A percentile compares a stretch with the other conserved stretches of the same genome.
phyloP scores from a whole-genome alignment of 306 rosid species.

The Castanea sativa region DNA sequence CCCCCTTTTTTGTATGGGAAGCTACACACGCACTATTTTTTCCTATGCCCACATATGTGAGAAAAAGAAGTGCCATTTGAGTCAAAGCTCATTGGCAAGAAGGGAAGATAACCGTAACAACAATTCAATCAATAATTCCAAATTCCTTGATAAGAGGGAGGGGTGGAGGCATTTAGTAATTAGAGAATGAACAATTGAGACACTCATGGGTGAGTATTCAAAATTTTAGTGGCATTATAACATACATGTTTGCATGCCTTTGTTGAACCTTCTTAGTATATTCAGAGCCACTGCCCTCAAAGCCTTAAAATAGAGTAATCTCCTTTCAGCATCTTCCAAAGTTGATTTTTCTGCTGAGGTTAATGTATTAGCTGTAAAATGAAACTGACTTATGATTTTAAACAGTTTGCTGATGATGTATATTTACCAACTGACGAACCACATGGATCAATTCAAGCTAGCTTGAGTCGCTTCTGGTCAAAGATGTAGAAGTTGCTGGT shows the following conservation, averaged over 20 bases:
- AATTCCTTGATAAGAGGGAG: neutral
- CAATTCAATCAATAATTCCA: neutral
- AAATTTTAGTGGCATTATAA: neutral
- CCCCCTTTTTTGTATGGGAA: too few species aligned
- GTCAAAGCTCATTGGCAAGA: too few species aligned
- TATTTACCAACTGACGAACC: conserved; percentile 94
- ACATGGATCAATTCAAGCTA: conserved; percentile 90
- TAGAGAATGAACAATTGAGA: neutral
- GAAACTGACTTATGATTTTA: neutral
- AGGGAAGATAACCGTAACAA: too few species aligned
- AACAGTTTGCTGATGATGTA: conserved; percentile 90
- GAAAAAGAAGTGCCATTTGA: too few species aligned
- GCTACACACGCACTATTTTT: too few species aligned
- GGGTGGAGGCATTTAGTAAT: neutral
- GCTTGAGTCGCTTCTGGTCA: conserved; percentile 67
- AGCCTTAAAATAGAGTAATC: neutral
- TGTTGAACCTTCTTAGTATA: neutral
- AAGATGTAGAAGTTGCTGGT: conserved; percentile 46
- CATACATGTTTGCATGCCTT: neutral
- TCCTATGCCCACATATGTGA: too few species aligned
- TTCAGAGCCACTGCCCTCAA: neutral
- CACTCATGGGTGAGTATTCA: neutral
- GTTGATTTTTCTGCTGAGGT: neutral
- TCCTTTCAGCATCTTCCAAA: neutral
- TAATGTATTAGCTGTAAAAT: conserved; percentile 1